Percentiles rank a stretch among this genome's conserved stretches.
phyloP scores from a whole-genome alignment of 805 yeast genomes.

The Pichia phayaonensis region DNA sequence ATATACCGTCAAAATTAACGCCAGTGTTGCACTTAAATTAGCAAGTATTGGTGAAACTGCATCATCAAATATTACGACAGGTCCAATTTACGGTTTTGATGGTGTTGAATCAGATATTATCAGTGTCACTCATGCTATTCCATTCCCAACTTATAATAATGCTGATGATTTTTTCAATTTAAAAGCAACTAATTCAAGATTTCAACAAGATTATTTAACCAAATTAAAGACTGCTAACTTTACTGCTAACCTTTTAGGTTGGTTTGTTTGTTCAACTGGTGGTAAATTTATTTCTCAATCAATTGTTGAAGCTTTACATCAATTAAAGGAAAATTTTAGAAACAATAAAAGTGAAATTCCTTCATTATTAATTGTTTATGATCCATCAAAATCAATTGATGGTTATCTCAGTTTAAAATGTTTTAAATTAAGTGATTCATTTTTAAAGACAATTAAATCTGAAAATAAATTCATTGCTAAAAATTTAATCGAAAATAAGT shows the following conservation, averaged over 20 bases:
- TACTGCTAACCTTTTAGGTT: conserved; percentile 69
- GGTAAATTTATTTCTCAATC: conserved; percentile 64
- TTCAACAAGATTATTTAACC: conserved; percentile 59
- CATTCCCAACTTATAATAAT: conserved; percentile 12
- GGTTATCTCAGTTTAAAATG: conserved; percentile 62
- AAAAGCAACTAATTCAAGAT: conserved; percentile 50
- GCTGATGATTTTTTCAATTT: conserved; percentile 50
- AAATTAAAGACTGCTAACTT: conserved; percentile 54
- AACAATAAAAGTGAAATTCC: conserved; percentile 28
- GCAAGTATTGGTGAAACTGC: conserved; percentile 60
- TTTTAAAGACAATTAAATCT: conserved; percentile 39
- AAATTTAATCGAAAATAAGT: conserved; percentile 48
- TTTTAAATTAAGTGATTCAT: conserved; percentile 56
- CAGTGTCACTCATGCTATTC: conserved; percentile 40
- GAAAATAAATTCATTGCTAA: conserved; percentile 62
- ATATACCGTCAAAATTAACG: conserved; percentile 36
- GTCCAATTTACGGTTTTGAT: conserved; percentile 71
- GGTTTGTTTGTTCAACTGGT: conserved; percentile 66
- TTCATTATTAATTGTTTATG: conserved; percentile 52
- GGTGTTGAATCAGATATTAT: conserved; percentile 35
- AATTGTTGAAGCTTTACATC: conserved; percentile 61
- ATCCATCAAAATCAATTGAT: conserved; percentile 58
- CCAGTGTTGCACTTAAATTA: conserved; percentile 51
- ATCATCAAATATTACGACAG: conserved; percentile 55
- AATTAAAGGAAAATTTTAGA: conserved; percentile 38